Evolutionary conservation across 768 basidiomycete genomes (phyloP).

Genomic region (Tulasnella calospora): DNA sequence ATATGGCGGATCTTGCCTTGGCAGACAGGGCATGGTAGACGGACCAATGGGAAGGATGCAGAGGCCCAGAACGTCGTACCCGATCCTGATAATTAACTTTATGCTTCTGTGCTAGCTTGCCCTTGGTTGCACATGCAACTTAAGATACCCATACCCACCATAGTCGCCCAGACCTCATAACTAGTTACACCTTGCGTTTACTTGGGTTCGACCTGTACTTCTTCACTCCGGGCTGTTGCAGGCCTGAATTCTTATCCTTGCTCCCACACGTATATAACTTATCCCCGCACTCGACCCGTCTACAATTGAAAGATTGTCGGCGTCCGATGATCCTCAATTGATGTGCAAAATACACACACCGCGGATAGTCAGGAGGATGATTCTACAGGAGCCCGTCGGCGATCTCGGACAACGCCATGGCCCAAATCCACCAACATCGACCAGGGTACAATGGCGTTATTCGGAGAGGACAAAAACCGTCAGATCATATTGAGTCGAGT

Average conservation of each 20-base stretch:
- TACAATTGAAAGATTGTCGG: background rate
- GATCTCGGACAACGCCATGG: background rate
- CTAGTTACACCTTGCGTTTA: background rate
- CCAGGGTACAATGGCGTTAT: background rate
- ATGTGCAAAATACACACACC: background rate
- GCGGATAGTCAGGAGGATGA: background rate
- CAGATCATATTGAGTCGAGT: slow-evolving; percentile 2
- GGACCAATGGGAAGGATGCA: background rate
- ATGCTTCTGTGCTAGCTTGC: background rate
- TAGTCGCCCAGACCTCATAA: background rate
- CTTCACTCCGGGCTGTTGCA: background rate
- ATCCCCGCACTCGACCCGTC: too few species aligned
- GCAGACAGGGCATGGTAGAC: background rate
- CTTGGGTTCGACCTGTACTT: background rate
- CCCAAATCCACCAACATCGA: background rate
- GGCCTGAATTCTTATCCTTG: background rate
- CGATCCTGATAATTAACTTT: background rate
- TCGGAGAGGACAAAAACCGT: background rate
- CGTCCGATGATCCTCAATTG: background rate
- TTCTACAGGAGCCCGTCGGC: background rate
- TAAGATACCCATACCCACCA: background rate
- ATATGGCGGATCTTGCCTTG: background rate
- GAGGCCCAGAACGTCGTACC: background rate
- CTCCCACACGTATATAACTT: too few species aligned
- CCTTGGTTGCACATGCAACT: background rate